Base-by-base conservation (phyloP, 2,329 filamentous ascomycete species). In the Penicillium decumbens region DNA sequence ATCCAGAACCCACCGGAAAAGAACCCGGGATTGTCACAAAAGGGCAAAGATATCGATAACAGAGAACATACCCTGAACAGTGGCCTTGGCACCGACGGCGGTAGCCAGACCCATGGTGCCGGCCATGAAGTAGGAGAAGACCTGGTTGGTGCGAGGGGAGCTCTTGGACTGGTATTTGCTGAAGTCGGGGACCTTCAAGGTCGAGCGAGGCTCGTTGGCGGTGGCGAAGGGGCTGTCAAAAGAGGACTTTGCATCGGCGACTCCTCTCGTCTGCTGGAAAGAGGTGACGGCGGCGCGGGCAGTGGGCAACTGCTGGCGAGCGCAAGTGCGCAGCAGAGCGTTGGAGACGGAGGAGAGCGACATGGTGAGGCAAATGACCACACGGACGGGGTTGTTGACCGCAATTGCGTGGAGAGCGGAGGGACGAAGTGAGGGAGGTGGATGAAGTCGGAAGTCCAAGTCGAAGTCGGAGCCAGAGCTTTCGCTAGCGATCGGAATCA, bases 101-200 rank as follows among this genome's bases (percentile, higher is more conserved):
- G 87, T 84, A 71, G 97, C 80, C 67, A 93, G 87, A 70, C 93
- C 93, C 81, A 98, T 87, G 49, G 89, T 85, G 66, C 93, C 93
- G 61, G 95, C 93, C 89, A 97, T 95, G 77, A 98, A 97, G 82
- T 98, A 98, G 67, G 85, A 84, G 74, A 95, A 93, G 63, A 95
- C 78, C 79, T 91, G 87, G 77, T 95, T 95, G 67, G 79, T 79
- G 61, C 77, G 80, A 72, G 85, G 79, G 63, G 76, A 75, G 59
- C 77, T 77, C 71, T 83, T 84, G 74, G 82, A 85, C 75, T 84
- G 79, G 79, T 98, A 98, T 72, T 90, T 86, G 72, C 82, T 82
- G 75, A 95, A 97, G 77, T 88, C 84, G 62, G 93, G 93, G 68
- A 97, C 87, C 74, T 87, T 83, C 72, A 79, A 84, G 63, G 80